Conservation (phyloP, 2,329 filamentous ascomycete genomes). For the Mariannaea elegans region DNA sequence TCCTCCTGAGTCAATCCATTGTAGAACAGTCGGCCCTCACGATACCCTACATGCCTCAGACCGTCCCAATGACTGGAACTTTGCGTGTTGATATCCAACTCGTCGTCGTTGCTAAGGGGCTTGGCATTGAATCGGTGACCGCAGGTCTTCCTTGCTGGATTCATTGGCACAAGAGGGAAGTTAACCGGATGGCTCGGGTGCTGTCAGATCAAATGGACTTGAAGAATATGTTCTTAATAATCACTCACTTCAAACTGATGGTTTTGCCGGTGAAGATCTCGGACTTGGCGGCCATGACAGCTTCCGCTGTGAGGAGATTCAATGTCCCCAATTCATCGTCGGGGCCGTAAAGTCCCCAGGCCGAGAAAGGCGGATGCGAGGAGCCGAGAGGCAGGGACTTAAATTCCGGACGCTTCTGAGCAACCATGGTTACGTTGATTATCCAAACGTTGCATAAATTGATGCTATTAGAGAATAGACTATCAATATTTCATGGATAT, state of each 20-base stretch:
- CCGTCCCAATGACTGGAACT: conserved; percentile 9
- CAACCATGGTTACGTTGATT: too few species aligned
- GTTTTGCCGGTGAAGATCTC: not conserved
- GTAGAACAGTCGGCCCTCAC: not conserved
- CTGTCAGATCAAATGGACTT: not conserved
- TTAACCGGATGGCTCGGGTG: not conserved
- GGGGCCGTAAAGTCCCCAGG: conserved; percentile 4
- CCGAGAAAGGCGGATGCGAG: not conserved
- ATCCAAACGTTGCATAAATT: too few species aligned
- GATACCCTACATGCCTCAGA: conserved; percentile 1
- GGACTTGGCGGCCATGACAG: not conserved
- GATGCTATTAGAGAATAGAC: too few species aligned
- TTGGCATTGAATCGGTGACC: not conserved
- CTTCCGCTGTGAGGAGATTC: conserved; percentile 2
- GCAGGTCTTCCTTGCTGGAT: conserved; percentile 1
- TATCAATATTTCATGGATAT: too few species aligned
- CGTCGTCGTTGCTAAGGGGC: not conserved
- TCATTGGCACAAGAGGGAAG: not conserved
- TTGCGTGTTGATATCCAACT: conserved; percentile 4
- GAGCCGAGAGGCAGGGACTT: not conserved
- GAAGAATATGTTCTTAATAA: not conserved
- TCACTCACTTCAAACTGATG: not conserved
- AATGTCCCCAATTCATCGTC: conserved; percentile 1
- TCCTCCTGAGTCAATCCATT: not conserved
- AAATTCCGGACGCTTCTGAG: not conserved